Percentiles rank a stretch among this genome's conserved stretches.
These are phyloP conservation scores for Plasmodium sp. DNA, from an alignment of 169 alveolate genomes.

Conservation along the genomic window DNA sequence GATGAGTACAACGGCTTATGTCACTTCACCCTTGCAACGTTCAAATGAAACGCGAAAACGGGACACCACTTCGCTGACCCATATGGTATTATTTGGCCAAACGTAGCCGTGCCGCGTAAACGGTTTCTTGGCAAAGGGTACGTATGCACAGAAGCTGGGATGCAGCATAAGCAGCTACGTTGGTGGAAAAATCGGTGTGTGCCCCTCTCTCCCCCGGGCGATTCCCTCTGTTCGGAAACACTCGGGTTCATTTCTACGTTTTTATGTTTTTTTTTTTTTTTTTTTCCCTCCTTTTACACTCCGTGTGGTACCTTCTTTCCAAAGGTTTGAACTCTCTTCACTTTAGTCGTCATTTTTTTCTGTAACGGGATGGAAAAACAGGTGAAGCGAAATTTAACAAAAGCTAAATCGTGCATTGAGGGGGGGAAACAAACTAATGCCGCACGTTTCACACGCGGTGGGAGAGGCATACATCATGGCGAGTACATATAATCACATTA, in stretches of 20 bases:
- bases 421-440: not conserved
- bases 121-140: not conserved
- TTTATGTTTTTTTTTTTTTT: not conserved
- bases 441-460: not conserved
- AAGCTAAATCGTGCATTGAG: not conserved
- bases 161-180: constrained; percentile 77
- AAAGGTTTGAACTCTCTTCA: constrained; percentile 95
- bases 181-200: not conserved
- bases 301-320: constrained; percentile 89
- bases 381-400: not conserved
- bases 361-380: not conserved
- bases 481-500: not conserved
- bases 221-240: not conserved
- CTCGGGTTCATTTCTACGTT: not conserved
- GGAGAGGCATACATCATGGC: not conserved
- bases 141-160: not conserved
- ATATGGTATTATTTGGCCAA: not conserved
- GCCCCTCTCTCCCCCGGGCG: not conserved
- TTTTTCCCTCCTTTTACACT: not conserved
- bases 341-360: constrained; percentile 72
- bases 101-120: not conserved
- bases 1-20: not conserved
- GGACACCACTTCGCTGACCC: not conserved
- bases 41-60: not conserved
- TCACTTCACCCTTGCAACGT: not conserved